phyloP scores from a whole-genome alignment of 2,329 filamentous ascomycete genomes.

The Apiospora hydei region DNA sequence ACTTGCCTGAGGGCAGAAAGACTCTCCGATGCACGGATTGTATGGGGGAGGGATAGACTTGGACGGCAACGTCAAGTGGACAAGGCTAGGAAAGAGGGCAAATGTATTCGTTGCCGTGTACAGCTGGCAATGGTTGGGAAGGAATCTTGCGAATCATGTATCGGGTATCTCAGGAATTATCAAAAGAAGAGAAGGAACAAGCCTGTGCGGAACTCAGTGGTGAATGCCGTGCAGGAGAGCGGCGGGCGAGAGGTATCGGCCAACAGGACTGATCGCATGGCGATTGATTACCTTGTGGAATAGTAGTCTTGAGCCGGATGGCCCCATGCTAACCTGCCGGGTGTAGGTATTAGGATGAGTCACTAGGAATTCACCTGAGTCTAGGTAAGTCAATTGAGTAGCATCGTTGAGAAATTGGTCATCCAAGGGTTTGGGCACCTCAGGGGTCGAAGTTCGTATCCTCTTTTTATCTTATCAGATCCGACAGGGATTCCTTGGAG shows the following conservation, averaged over 20 bases:
- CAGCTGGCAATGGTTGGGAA: not conserved
- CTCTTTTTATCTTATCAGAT: conserved; percentile 18
- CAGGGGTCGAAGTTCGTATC: not conserved
- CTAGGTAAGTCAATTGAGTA: not conserved
- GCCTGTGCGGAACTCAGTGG: not conserved
- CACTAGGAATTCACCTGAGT: no score
- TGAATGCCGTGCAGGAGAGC: not conserved
- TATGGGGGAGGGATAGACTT: no score
- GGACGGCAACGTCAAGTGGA: no score
- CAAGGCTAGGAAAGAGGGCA: not conserved
- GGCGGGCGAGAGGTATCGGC: not conserved
- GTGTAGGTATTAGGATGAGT: not conserved
- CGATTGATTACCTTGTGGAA: not conserved
- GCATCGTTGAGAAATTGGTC: not conserved
- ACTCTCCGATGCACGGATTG: no score
- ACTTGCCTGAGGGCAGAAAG: not conserved
- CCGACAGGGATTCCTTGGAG: not conserved
- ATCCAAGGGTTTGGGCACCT: not conserved
- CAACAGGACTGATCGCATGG: not conserved
- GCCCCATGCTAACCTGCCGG: not conserved
- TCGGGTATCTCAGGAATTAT: not conserved
- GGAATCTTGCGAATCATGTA: not conserved
- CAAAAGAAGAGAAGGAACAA: not conserved
- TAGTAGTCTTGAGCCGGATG: not conserved
- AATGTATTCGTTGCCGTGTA: not conserved